Base-by-base conservation (phyloP, 2,329 filamentous ascomycete genomes). In the Fusarium domesticum region DNA sequence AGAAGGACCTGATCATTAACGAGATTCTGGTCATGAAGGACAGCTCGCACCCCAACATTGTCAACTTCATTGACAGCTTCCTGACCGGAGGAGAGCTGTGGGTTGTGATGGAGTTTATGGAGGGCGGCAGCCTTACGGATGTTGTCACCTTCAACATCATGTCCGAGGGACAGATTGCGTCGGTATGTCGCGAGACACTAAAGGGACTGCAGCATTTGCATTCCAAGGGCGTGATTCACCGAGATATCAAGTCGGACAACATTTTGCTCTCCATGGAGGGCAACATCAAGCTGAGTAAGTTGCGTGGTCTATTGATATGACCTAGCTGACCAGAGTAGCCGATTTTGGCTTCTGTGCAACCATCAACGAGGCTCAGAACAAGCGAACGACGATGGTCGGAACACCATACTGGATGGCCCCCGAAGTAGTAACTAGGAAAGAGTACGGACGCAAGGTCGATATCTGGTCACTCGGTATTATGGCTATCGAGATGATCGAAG, bases 91-190 rank as follows among this genome's bases (percentile, higher is more conserved):
- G 92, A 34, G 93, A 97, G 67, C 74, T 98, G 20, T 98, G 93
- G 93, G 93, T 98, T 2, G 89, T 97, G 25, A 98, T 98, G 93
- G 93, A 98, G 70, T 98, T 92, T 63, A 98, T 98, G 93, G 92
- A 98, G 68, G 93, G 93, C 47, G 93, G 93, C 51, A 96, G 90
- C 69, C 74, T 98, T 65, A 98, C 93, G 10, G 93, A 98, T 68
- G 93, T 98, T 42, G 93, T 98, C 44, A 98, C 93, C 4, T 97
- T 95, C 71, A 97, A 97, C 70, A 95, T 97, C 63, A 97, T 98
- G 93, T 92, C 87, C 6, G 93, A 98, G 68, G 89, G 89, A 3
- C 93, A 97, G 70, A 97, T 98, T 62, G 91, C 93, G 8, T 89
- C 91, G 3, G 92, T 98, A 16, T 97, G 92, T 70, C 79, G 89